Evolutionary conservation across 306 rosid genomes (phyloP).

Genomic region (Prosopis cineraria): DNA sequence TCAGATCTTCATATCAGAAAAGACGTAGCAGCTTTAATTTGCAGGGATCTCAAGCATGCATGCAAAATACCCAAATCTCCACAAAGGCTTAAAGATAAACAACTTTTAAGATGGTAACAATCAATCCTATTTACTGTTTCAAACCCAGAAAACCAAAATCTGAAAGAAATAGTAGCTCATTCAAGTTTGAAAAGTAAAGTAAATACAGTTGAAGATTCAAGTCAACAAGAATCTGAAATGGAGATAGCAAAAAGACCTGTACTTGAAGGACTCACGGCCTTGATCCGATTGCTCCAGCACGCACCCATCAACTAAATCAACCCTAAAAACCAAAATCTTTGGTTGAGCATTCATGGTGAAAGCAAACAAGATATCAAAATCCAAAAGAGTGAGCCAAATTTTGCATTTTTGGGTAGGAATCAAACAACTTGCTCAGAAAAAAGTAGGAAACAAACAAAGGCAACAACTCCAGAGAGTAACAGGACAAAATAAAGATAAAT

Average conservation of each 20-base stretch:
- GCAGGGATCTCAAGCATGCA: conserved; percentile 36
- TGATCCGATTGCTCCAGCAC: conserved; percentile 84
- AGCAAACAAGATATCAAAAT: conserved; percentile 26
- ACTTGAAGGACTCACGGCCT: conserved; percentile 65
- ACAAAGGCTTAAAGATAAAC: conserved; percentile 17
- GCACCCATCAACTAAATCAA: conserved; percentile 75
- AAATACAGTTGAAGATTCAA: conserved; percentile 15
- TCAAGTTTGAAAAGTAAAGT: not conserved
- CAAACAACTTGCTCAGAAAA: not conserved
- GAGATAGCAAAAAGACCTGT: conserved; percentile 46
- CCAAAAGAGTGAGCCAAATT: conserved; percentile 21
- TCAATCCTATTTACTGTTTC: conserved; percentile 8
- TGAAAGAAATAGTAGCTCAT: conserved; percentile 7
- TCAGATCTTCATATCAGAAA: conserved; percentile 35
- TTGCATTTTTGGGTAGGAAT: not conserved
- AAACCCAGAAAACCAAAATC: conserved; percentile 9
- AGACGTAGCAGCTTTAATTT: conserved; percentile 29
- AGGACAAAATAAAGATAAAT: conserved; percentile 28
- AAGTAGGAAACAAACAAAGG: not conserved
- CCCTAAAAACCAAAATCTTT: conserved; percentile 27
- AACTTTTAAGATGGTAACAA: conserved; percentile 17
- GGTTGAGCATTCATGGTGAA: conserved; percentile 37
- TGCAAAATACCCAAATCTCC: conserved; percentile 15
- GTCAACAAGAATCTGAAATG: conserved; percentile 18
- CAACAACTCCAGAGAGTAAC: conserved; percentile 14